phyloP scores from a whole-genome alignment of 805 yeast species.

The Yamadazyma paraphyllophila region DNA sequence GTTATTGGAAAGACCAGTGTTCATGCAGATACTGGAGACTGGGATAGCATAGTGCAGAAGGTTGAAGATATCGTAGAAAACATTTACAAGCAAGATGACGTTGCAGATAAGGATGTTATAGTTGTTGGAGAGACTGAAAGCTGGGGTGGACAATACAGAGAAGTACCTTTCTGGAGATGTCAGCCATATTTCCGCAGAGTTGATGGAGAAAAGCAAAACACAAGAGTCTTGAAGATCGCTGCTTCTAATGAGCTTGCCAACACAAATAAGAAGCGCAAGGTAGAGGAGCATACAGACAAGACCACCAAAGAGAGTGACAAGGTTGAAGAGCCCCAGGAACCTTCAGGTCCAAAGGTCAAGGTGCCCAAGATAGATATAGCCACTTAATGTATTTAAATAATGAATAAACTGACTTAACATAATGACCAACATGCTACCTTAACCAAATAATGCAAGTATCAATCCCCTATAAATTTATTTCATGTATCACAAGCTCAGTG shows the following conservation, averaged over 20 bases:
- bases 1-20: constrained; percentile 57
- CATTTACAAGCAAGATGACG: constrained; percentile 51
- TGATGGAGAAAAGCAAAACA: constrained; percentile 59
- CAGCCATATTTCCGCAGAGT: constrained; percentile 94
- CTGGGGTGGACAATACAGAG: constrained; percentile 82
- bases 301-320: no score
- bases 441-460: no score
- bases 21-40: constrained; percentile 33
- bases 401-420: no score
- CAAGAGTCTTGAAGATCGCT: constrained; percentile 37
- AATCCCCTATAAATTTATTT: no score
- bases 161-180: constrained; percentile 91
- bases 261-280: constrained; percentile 5
- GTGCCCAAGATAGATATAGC: no score
- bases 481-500: no score
- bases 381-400: no score
- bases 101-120: constrained; percentile 55
- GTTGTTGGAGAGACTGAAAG: constrained; percentile 50
- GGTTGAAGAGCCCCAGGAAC: no score
- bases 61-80: constrained; percentile 67
- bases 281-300: not conserved
- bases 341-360: no score
- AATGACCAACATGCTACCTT: no score
- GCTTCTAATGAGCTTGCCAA: constrained; percentile 22
- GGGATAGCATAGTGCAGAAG: constrained; percentile 53